phyloP scores from a whole-genome alignment of 208 protist genomes.

The Trypanosoma scelopori region DNA sequence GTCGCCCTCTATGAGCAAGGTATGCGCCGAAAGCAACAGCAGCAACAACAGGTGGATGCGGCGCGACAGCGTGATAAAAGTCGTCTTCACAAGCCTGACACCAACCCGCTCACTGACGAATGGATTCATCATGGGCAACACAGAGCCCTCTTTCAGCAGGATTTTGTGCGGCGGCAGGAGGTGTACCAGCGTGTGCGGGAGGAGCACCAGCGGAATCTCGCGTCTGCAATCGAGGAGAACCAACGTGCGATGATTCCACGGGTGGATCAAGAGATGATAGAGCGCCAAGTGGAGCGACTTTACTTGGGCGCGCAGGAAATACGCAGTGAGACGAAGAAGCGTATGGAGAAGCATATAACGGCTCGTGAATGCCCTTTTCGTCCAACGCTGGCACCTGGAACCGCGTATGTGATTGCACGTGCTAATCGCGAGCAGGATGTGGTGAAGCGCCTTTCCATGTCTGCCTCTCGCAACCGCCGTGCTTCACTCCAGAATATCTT shows the following conservation, averaged over 20 bases:
- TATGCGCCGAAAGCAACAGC: constrained; percentile 27
- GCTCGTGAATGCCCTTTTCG: constrained; percentile 58
- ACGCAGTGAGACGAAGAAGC: constrained; percentile 37
- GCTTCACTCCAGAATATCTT: constrained; percentile 5
- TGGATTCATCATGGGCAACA: constrained; percentile 80
- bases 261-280: constrained; percentile 27
- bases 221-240: constrained; percentile 20
- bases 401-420: constrained; percentile 43
- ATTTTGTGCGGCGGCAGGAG: constrained; percentile 73
- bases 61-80: constrained; percentile 9
- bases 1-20: constrained; percentile 46
- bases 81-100: constrained; percentile 35
- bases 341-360: constrained; percentile 15
- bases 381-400: constrained; percentile 63
- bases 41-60: constrained; percentile 14
- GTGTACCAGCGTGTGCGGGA: constrained; percentile 63
- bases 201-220: constrained; percentile 37
- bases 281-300: constrained; percentile 48
- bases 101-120: constrained; percentile 55
- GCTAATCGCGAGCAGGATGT: constrained; percentile 56
- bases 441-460: constrained; percentile 54
- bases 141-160: constrained; percentile 55
- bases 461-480: constrained; percentile 2
- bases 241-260: constrained; percentile 11
- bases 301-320: constrained; percentile 45